Evolutionary conservation across 2,329 filamentous ascomycete genomes (phyloP).

Genomic region (Macrophomina pseudophaseolina): DNA sequence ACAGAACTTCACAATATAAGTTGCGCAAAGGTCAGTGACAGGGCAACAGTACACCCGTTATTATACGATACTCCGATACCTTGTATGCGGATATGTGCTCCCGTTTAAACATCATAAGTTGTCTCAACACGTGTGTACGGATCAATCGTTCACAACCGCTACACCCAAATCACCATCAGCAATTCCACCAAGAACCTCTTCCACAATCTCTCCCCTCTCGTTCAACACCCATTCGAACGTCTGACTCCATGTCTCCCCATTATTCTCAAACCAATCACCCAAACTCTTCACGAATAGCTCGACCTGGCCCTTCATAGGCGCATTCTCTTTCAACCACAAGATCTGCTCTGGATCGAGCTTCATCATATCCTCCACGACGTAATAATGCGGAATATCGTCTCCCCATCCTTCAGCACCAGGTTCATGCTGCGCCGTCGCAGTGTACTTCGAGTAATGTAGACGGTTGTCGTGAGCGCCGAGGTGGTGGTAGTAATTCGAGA

Average conservation of each 20-base stretch:
- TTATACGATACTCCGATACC: background rate
- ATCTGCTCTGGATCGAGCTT: conserved; percentile 67
- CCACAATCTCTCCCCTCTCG: conserved; percentile 59
- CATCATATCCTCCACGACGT: conserved; percentile 68
- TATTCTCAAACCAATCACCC: conserved; percentile 67
- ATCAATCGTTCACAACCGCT: conserved; percentile 36
- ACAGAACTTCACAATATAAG: no score
- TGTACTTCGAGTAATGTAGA: conserved; percentile 53
- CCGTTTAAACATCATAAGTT: background rate
- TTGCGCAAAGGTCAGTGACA: no score
- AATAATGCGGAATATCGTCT: conserved; percentile 67
- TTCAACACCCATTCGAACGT: conserved; percentile 62
- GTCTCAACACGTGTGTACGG: background rate
- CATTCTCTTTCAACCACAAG: conserved; percentile 62
- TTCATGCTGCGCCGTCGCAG: conserved; percentile 56
- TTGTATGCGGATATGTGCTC: background rate
- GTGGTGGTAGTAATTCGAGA: conserved; percentile 37
- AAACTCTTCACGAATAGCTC: conserved; percentile 57
- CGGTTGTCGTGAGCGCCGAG: conserved; percentile 38
- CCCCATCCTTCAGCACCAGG: conserved; percentile 67
- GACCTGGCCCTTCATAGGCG: conserved; percentile 62
- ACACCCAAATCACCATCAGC: conserved; percentile 75
- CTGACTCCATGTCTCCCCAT: conserved; percentile 66
- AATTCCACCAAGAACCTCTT: conserved; percentile 67
- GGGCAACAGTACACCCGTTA: no score